phyloP scores from a whole-genome alignment of 768 basidiomycete species.

The Leccinum ochraceum region DNA sequence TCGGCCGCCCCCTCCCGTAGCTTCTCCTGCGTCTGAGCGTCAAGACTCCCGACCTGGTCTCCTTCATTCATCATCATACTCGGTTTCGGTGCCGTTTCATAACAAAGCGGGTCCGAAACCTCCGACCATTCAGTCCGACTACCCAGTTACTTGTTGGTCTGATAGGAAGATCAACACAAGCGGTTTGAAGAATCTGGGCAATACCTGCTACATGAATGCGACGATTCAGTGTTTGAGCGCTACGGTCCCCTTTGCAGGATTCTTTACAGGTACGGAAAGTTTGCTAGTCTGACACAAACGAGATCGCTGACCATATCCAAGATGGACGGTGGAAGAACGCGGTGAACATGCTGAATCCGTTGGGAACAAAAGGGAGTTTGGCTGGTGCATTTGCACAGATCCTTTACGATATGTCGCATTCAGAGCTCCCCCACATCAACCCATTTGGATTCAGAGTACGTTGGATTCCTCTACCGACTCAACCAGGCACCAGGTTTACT shows the following conservation, averaged over 20 bases:
- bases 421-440: slow-evolving; percentile 78
- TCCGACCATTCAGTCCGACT: slow-evolving; percentile 72
- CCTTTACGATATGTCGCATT: slow-evolving; percentile 85
- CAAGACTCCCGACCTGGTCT: slow-evolving; percentile 72
- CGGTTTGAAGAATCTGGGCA: slow-evolving; percentile 92
- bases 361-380: slow-evolving; percentile 86
- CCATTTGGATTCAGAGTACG: slow-evolving; percentile 85
- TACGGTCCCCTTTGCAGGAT: slow-evolving; percentile 88
- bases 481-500: slow-evolving; percentile 7
- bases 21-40: slow-evolving; percentile 66
- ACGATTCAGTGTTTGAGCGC: slow-evolving; percentile 96
- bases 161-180: slow-evolving; percentile 77
- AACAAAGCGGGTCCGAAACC: slow-evolving; percentile 48
- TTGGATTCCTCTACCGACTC: slow-evolving; percentile 22
- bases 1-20: slow-evolving; percentile 79
- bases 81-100: slow-evolving; percentile 21
- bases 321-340: slow-evolving; percentile 81
- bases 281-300: background rate
- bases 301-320: slow-evolving; percentile 27
- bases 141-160: slow-evolving; percentile 82
- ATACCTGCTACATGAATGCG: slow-evolving; percentile 99
- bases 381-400: slow-evolving; percentile 82
- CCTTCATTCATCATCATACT: slow-evolving; percentile 38
- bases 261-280: slow-evolving; percentile 73
- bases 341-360: slow-evolving; percentile 80